Evolutionary conservation across 208 protist species (phyloP).

Genomic region (Leishmania martiniquensis): DNA sequence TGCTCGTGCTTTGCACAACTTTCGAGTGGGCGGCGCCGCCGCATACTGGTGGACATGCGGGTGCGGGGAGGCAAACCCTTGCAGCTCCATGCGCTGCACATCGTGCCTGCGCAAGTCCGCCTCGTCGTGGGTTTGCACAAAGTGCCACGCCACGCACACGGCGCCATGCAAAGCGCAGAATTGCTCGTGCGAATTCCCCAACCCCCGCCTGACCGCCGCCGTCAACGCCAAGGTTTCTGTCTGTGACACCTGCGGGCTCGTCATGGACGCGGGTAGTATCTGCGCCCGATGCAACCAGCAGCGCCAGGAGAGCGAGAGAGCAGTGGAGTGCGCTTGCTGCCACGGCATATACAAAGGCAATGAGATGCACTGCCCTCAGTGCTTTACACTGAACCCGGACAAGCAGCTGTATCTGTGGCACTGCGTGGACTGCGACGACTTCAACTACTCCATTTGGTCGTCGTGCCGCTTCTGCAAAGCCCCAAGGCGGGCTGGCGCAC

Average conservation of each 20-base stretch:
- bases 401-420: conserved; percentile 64
- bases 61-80: conserved; percentile 59
- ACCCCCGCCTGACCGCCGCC: conserved; percentile 34
- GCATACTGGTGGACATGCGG: conserved; percentile 82
- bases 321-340: conserved; percentile 43
- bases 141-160: conserved; percentile 30
- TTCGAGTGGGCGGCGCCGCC: conserved; percentile 39
- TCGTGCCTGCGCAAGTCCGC: conserved; percentile 51
- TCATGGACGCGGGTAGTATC: conserved; percentile 16
- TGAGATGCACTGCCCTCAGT: conserved; percentile 63
- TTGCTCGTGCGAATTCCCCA: conserved; percentile 23
- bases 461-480: conserved; percentile 59
- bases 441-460: conserved; percentile 73
- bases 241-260: conserved; percentile 45
- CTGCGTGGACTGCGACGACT: conserved; percentile 56
- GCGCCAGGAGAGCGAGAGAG: background rate
- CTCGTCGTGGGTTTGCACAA: conserved; percentile 58
- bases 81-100: conserved; percentile 61
- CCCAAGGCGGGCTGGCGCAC: conserved; percentile 30
- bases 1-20: conserved; percentile 51
- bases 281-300: conserved; percentile 41
- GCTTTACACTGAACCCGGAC: conserved; percentile 43
- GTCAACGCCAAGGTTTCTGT: conserved; percentile 14
- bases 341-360: conserved; percentile 34
- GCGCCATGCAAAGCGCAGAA: conserved; percentile 15